A percentile compares a stretch with the other conserved stretches of the same genome.
phyloP scores from a whole-genome alignment of 768 basidiomycete genomes.

The Leccinum subgranulosum region DNA sequence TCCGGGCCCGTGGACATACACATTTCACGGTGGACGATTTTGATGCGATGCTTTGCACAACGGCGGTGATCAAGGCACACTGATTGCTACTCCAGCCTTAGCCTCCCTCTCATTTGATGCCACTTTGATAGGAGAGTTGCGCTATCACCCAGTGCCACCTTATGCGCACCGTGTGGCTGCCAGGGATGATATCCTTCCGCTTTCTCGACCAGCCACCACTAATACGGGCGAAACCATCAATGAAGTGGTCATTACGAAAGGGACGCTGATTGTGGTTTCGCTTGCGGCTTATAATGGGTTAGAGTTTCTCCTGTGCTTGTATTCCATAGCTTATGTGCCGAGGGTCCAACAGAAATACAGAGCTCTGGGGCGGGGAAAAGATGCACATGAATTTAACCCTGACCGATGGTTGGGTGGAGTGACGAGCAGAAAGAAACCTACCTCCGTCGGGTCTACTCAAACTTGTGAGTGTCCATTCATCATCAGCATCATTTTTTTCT shows the following conservation, averaged over 20 bases:
- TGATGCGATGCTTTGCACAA: conserved; percentile 50
- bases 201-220: conserved; percentile 49
- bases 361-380: conserved; percentile 32
- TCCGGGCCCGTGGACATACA: conserved; percentile 9
- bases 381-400: conserved; percentile 31
- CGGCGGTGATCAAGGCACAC: conserved; percentile 32
- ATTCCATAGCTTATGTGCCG: background rate
- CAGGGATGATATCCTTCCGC: conserved; percentile 58
- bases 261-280: conserved; percentile 44
- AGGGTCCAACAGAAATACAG: conserved; percentile 17
- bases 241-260: conserved; percentile 47
- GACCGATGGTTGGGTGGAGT: conserved; percentile 24
- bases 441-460: conserved; percentile 27
- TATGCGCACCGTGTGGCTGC: conserved; percentile 49
- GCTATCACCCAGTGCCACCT: conserved; percentile 49
- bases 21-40: conserved; percentile 38
- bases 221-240: conserved; percentile 41
- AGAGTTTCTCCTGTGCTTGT: background rate
- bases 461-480: conserved; percentile 18
- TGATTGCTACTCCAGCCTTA: conserved; percentile 14
- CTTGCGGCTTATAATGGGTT: conserved; percentile 57
- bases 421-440: conserved; percentile 15
- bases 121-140: conserved; percentile 41
- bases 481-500: background rate
- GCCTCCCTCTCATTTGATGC: background rate